Evolutionary conservation across 768 basidiomycete genomes (phyloP).

Genomic region (Agaricus sinodeliciosus): DNA sequence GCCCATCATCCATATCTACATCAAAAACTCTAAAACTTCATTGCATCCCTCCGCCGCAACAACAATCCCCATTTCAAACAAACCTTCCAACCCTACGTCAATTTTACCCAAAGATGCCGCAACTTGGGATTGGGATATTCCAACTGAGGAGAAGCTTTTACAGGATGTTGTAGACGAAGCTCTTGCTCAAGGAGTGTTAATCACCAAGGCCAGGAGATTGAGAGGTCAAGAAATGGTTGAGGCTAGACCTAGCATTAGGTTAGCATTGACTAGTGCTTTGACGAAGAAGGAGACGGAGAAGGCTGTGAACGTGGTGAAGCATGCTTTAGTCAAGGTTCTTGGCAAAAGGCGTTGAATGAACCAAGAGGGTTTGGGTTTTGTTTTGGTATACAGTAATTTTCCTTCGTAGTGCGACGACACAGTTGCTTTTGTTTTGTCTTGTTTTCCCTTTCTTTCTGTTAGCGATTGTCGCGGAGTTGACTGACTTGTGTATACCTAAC

Average conservation of each 20-base stretch:
- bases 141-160: conserved; percentile 69
- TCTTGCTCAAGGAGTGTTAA: conserved; percentile 72
- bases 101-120: conserved; percentile 29
- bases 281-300: conserved; percentile 91
- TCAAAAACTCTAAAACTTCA: conserved; percentile 32
- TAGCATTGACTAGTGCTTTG: conserved; percentile 75
- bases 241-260: conserved; percentile 73
- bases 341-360: conserved; percentile 41
- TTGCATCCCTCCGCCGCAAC: conserved; percentile 19
- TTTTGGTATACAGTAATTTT: too few species aligned
- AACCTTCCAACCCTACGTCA: conserved; percentile 6
- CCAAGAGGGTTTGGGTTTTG: neutral
- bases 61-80: conserved; percentile 12
- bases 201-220: conserved; percentile 80
- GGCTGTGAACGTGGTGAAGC: conserved; percentile 68
- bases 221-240: conserved; percentile 81
- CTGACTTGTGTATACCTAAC: neutral
- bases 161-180: conserved; percentile 93
- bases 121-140: conserved; percentile 50
- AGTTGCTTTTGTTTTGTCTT: neutral
- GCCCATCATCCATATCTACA: conserved; percentile 81
- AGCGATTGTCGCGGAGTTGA: neutral
- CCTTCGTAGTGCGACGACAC: too few species aligned
- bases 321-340: conserved; percentile 68
- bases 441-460: neutral